phyloP scores from a whole-genome alignment of 176 grass and related monocot genomes.

The Triticum dicoccoides region DNA sequence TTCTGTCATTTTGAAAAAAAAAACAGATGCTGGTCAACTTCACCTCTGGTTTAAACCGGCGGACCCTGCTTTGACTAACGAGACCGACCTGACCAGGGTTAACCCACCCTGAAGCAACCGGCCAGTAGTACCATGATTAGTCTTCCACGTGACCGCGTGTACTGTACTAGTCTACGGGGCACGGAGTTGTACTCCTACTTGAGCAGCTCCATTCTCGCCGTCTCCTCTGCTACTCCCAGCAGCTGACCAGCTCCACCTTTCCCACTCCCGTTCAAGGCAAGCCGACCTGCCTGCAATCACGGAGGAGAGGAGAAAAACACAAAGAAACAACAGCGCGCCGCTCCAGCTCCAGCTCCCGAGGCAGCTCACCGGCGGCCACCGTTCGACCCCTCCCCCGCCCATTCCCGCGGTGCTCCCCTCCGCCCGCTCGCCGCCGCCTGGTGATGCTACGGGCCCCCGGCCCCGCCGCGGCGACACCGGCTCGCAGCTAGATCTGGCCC shows the following conservation, averaged over 20 bases:
- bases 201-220: not conserved
- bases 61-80: too few relatives aligned
- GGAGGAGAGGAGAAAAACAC: not conserved
- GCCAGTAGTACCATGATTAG: too few relatives aligned
- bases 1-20: too few relatives aligned
- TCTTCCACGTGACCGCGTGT: too few relatives aligned
- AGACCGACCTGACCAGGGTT: too few relatives aligned
- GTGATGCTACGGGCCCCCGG: not conserved
- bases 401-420: not conserved
- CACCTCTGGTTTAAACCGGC: too few relatives aligned
- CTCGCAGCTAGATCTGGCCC: constrained; percentile 37
- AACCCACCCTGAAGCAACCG: too few relatives aligned
- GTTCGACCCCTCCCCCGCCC: not conserved
- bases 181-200: not conserved
- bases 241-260: constrained; percentile 4
- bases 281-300: not conserved
- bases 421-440: not conserved
- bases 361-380: constrained; percentile 17
- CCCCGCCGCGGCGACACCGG: not conserved
- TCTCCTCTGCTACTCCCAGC: not conserved
- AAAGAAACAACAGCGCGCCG: not conserved
- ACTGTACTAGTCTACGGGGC: not conserved
- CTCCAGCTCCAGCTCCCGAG: not conserved
- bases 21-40: too few relatives aligned
- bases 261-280: constrained; percentile 10